phyloP scores from a whole-genome alignment of 2,329 filamentous ascomycete species.

The Phaeosphaeriaceae sp. region DNA sequence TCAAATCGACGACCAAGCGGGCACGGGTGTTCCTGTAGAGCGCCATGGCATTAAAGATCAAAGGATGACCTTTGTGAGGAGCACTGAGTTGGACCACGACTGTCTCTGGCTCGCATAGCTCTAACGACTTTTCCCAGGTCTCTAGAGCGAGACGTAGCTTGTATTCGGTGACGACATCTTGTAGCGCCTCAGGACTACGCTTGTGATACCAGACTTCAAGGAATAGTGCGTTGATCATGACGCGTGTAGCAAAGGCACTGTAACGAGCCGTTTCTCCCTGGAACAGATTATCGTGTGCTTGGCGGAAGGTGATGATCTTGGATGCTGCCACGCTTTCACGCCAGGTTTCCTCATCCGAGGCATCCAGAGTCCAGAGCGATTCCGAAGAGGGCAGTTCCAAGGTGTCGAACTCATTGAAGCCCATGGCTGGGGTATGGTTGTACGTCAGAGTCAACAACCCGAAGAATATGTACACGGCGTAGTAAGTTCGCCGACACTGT shows the following conservation, averaged over 20 bases:
- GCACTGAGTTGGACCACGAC: constrained; percentile 89
- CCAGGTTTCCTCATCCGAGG: constrained; percentile 81
- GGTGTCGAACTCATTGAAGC: constrained; percentile 97
- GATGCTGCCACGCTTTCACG: constrained; percentile 75
- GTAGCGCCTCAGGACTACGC: constrained; percentile 94
- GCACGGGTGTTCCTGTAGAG: constrained; percentile 94
- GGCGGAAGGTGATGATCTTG: constrained; percentile 83
- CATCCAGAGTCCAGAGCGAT: constrained; percentile 88
- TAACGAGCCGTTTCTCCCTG: constrained; percentile 90
- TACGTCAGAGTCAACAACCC: constrained; percentile 92
- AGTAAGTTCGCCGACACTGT: constrained; percentile 94
- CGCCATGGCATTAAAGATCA: constrained; percentile 98
- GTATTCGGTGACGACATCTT: constrained; percentile 97
- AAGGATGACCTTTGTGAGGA: constrained; percentile 91
- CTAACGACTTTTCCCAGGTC: constrained; percentile 98
- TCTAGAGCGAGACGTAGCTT: constrained; percentile 94
- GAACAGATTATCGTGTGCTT: constrained; percentile 94
- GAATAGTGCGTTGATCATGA: constrained; percentile 99
- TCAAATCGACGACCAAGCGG: constrained; percentile 91
- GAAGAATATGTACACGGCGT: constrained; percentile 99
- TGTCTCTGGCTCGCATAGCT: constrained; percentile 89
- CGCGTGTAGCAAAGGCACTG: constrained; percentile 94
- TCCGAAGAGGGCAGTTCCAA: constrained; percentile 92
- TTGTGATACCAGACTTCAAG: constrained; percentile 99
- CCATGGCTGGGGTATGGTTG: constrained; percentile 97